phyloP scores from a whole-genome alignment of 345 rosid genomes.

The Sapria himalayana region DNA sequence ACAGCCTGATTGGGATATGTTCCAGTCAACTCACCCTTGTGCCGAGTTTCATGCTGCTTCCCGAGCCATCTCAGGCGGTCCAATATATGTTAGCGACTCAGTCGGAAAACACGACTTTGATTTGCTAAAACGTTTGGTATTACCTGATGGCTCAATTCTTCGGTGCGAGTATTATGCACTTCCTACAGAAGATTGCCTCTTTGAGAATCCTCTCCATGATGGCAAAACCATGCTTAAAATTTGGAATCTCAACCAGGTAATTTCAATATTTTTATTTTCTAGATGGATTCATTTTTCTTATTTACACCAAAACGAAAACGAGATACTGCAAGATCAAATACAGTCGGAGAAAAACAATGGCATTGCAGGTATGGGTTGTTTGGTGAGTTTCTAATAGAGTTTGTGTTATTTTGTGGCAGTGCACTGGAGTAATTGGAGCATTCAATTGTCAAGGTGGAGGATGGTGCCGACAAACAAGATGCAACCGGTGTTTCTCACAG shows the following conservation, averaged over 20 bases:
- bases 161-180: constrained; percentile 78
- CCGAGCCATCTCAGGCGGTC: constrained; percentile 87
- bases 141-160: constrained; percentile 66
- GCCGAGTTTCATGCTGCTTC: constrained; percentile 96
- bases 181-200: constrained; percentile 77
- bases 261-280: too few relatives aligned
- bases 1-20: constrained; percentile 99
- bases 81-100: constrained; percentile 60
- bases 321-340: too few relatives aligned
- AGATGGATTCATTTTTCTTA: too few relatives aligned
- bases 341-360: too few relatives aligned
- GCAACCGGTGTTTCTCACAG: constrained; percentile 52
- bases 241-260: constrained; percentile 92
- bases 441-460: constrained; percentile 99
- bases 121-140: constrained; percentile 41
- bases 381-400: too few relatives aligned
- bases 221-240: constrained; percentile 98
- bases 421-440: constrained; percentile 60
- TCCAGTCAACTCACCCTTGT: constrained; percentile 91
- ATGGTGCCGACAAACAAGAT: constrained; percentile 63
- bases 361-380: too few relatives aligned
- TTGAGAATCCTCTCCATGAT: constrained; percentile 85
- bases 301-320: too few relatives aligned
- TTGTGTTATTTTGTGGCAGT: constrained; percentile 18
- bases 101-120: constrained; percentile 71